These are phyloP conservation scores for Colletotrichum phormii DNA, from an alignment of 2,329 filamentous ascomycete genomes.

Conservation along the genomic window DNA sequence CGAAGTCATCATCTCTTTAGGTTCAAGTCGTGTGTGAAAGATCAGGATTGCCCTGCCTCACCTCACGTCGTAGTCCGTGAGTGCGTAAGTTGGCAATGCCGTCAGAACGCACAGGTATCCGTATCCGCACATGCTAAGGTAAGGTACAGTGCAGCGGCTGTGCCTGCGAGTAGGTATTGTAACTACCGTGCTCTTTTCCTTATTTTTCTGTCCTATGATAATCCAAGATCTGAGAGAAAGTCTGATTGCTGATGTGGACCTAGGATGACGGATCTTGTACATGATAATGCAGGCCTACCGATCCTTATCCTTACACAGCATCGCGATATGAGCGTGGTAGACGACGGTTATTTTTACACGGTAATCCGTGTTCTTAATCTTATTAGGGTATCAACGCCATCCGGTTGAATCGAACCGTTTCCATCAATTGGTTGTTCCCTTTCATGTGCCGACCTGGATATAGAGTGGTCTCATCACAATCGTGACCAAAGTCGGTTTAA, in stretches of 20 bases:
- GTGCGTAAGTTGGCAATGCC: not conserved
- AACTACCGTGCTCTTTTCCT: not conserved
- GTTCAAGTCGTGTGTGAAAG: not conserved
- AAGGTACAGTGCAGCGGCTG: not conserved
- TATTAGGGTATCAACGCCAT: conserved; percentile 9
- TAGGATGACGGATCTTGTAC: not conserved
- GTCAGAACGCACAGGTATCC: not conserved
- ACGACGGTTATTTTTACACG: conserved; percentile 19
- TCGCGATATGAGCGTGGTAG: not conserved
- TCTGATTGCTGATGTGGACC: not conserved
- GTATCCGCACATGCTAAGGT: not conserved
- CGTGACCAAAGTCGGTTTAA: conserved; percentile 3
- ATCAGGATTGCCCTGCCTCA: conserved; percentile 18
- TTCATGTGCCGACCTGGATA: not conserved
- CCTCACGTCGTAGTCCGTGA: not conserved
- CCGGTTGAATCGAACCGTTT: not conserved
- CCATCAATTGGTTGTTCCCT: not conserved
- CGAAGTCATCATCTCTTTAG: not conserved
- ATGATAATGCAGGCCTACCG: not conserved
- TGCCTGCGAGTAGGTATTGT: not conserved
- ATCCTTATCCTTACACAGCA: not conserved
- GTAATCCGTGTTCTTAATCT: conserved; percentile 14
- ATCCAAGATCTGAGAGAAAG: not conserved
- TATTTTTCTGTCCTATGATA: not conserved
- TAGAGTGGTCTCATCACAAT: not conserved